Percentiles rank a stretch among this genome's conserved stretches.
These are phyloP conservation scores for Xylaria sp. DNA, from an alignment of 2,329 filamentous ascomycete genomes.

Conservation along the genomic window DNA sequence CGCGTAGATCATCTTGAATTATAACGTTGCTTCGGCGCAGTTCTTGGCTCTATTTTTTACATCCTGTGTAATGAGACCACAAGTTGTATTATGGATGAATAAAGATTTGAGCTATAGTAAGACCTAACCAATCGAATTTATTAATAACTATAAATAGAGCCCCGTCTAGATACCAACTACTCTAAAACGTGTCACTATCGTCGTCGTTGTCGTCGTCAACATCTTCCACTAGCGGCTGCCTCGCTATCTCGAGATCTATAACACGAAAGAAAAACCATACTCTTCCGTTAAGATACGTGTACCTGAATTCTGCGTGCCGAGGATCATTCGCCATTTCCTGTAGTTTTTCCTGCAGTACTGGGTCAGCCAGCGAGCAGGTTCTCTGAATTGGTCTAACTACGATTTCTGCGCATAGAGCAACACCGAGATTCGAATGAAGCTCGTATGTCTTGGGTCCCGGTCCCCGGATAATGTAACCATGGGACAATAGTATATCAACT, in stretches of 20 bases:
- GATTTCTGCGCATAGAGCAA: constrained; percentile 40
- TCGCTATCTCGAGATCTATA: constrained; percentile 33
- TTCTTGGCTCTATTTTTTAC: too few relatives aligned
- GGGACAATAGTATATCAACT: constrained; percentile 30
- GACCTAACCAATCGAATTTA: too few relatives aligned
- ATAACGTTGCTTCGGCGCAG: too few relatives aligned
- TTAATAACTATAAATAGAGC: too few relatives aligned
- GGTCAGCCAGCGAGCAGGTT: constrained; percentile 30
- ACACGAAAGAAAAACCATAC: constrained; percentile 43
- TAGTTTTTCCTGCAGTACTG: constrained; percentile 31
- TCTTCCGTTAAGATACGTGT: constrained; percentile 33
- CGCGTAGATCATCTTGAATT: too few relatives aligned
- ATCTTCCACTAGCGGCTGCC: constrained; percentile 8
- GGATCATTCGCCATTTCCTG: constrained; percentile 34
- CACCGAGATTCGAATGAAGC: constrained; percentile 37
- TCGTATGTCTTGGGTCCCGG: constrained; percentile 33
- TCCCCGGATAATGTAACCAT: constrained; percentile 27
- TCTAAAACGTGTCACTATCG: too few relatives aligned
- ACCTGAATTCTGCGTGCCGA: constrained; percentile 31
- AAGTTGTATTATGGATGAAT: too few relatives aligned
- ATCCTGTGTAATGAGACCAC: too few relatives aligned
- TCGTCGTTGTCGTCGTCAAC: neutral
- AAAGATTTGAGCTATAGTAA: too few relatives aligned
- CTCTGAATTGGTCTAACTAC: constrained; percentile 30
- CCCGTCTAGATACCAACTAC: too few relatives aligned